Evolutionary conservation across 225 moss, liverwort and hornwort species (phyloP).

Genomic region (Rhytidiadelphus loreus): DNA sequence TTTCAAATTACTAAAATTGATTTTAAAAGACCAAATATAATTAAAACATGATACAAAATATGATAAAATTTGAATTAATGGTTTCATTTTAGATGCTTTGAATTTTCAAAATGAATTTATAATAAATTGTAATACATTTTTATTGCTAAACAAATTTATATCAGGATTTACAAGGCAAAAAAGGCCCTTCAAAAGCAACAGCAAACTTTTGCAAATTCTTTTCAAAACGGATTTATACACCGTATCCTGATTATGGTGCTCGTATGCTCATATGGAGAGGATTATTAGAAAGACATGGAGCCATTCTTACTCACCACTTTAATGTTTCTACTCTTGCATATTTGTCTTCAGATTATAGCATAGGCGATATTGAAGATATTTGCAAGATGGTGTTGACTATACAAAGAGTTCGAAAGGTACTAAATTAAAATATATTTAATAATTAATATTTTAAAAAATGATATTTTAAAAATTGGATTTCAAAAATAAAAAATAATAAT

Average conservation of each 20-base stretch:
- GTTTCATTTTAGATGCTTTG: neutral
- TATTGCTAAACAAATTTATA: neutral
- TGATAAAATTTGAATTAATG: too few species aligned
- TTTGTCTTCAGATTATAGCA: slow-evolving; percentile 51
- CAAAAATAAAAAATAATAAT: too few species aligned
- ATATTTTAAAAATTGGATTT: neutral
- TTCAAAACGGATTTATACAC: slow-evolving; percentile 67
- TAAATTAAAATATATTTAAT: neutral
- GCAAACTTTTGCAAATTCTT: slow-evolving; percentile 62
- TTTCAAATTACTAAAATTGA: accelerated
- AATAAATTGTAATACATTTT: neutral
- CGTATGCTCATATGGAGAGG: slow-evolving; percentile 58
- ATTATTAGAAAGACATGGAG: slow-evolving; percentile 73
- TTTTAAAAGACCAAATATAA: neutral
- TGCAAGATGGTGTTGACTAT: slow-evolving; percentile 32
- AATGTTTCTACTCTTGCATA: slow-evolving; percentile 70
- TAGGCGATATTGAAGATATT: slow-evolving; percentile 64
- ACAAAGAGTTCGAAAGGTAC: slow-evolving; percentile 44
- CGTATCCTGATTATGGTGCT: slow-evolving; percentile 72
- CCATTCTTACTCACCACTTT: slow-evolving; percentile 55
- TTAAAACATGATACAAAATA: neutral
- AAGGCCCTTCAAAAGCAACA: slow-evolving; percentile 60
- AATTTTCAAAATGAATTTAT: neutral
- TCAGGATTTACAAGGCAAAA: slow-evolving; percentile 75
- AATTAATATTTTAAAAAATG: too few species aligned